phyloP scores from a whole-genome alignment of 2,329 filamentous ascomycete species.

The Domatiomyces globalis region DNA sequence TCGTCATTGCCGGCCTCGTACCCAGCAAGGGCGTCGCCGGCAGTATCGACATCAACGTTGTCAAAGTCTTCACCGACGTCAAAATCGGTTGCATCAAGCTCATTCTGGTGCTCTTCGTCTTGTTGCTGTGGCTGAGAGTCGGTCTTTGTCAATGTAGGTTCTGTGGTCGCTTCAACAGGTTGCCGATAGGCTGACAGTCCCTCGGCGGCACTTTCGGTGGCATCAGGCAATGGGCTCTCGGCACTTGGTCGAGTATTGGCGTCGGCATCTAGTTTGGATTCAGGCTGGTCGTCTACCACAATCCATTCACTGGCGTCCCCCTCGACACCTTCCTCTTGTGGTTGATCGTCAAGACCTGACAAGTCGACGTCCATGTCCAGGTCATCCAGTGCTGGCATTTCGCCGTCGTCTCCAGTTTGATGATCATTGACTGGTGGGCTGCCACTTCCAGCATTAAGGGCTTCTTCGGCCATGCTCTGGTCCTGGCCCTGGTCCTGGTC shows the following conservation, averaged over 20 bases:
- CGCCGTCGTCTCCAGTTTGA: neutral
- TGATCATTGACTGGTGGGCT: conserved; percentile 2
- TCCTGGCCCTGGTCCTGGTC: neutral
- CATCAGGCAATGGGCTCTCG: neutral
- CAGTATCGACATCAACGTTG: conserved; percentile 53
- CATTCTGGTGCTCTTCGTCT: neutral
- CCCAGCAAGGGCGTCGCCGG: conserved; percentile 54
- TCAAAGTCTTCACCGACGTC: conserved; percentile 43
- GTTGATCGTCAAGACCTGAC: conserved; percentile 36
- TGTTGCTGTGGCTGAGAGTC: neutral
- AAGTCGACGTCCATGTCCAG: conserved; percentile 37
- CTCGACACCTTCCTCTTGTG: conserved; percentile 25
- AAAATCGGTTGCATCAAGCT: neutral
- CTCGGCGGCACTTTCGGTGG: too few species aligned
- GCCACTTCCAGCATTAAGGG: neutral
- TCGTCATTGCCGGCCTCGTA: conserved; percentile 45
- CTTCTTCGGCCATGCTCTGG: neutral
- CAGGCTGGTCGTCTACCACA: conserved; percentile 50
- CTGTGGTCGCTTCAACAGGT: neutral
- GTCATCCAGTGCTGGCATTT: conserved; percentile 9
- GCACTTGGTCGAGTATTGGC: too few species aligned
- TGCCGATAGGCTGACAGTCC: neutral
- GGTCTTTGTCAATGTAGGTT: neutral
- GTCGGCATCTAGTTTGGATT: neutral
- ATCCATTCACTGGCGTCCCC: conserved; percentile 49